These are phyloP conservation scores for Triglochin maritima DNA, from an alignment of 106 monocot genomes.

Conservation along the genomic window DNA sequence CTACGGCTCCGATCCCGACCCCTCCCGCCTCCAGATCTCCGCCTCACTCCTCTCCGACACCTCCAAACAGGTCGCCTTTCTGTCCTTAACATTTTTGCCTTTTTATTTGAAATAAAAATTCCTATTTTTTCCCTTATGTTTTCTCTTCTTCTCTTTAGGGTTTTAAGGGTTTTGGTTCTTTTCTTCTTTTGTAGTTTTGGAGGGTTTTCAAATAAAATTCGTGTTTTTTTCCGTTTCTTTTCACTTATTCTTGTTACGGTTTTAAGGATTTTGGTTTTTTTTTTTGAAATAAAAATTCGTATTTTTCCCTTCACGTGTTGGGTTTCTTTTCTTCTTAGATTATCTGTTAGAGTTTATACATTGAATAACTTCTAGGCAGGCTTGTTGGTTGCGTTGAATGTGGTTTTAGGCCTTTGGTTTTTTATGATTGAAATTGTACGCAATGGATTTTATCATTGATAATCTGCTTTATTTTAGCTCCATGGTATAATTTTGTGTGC, in stretches of 20 bases:
- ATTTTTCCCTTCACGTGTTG: too few relatives aligned
- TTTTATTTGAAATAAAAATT: too few relatives aligned
- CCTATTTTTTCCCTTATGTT: not conserved
- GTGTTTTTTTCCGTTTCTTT: not conserved
- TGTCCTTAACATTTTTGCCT: too few relatives aligned
- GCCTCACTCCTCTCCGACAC: slow-evolving; percentile 27
- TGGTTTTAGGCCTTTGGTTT: too few relatives aligned
- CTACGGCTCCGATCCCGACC: slow-evolving; percentile 24
- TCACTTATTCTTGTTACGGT: too few relatives aligned
- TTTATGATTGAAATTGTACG: too few relatives aligned
- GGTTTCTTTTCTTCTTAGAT: not conserved
- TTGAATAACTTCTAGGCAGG: not conserved
- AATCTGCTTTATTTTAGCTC: not conserved
- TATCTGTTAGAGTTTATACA: too few relatives aligned
- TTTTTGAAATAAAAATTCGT: too few relatives aligned
- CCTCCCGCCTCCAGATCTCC: slow-evolving; percentile 29
- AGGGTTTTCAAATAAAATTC: not conserved
- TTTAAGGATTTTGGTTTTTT: too few relatives aligned
- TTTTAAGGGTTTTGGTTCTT: too few relatives aligned
- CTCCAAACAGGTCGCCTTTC: slow-evolving; percentile 32
- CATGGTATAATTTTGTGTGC: not conserved
- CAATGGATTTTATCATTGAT: not conserved
- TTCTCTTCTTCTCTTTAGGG: not conserved
- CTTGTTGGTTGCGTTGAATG: not conserved
- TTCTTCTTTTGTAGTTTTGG: not conserved